Conservation (phyloP, 208 protist genomes). For the Naegleria fowleri region DNA sequence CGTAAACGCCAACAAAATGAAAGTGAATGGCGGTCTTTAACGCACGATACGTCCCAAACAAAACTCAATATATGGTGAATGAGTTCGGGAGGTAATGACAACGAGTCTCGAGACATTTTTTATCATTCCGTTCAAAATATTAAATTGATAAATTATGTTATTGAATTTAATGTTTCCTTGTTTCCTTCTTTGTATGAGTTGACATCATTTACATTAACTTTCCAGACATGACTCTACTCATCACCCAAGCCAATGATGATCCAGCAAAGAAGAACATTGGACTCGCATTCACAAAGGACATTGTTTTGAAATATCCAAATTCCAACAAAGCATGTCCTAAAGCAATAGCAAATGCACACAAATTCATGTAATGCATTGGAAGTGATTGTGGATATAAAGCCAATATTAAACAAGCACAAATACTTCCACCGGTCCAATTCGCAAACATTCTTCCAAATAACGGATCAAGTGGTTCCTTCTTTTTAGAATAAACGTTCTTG, state of each 20-base stretch:
- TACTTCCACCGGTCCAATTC: neutral
- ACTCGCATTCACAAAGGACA: neutral
- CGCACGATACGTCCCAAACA: too few relatives aligned
- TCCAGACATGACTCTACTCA: neutral
- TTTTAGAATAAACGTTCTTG: neutral
- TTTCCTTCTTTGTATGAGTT: too few relatives aligned
- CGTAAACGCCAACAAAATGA: too few relatives aligned
- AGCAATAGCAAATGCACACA: constrained; percentile 1
- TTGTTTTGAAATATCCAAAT: neutral
- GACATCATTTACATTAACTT: too few relatives aligned
- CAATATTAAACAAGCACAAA: neutral
- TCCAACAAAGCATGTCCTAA: neutral
- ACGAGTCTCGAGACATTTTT: too few relatives aligned
- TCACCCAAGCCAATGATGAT: neutral
- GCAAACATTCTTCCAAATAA: constrained; percentile 6
- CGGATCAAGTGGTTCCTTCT: neutral
- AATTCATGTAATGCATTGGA: constrained; percentile 13
- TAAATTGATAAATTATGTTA: too few relatives aligned
- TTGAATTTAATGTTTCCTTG: too few relatives aligned
- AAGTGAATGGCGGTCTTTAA: too few relatives aligned
- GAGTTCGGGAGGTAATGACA: too few relatives aligned
- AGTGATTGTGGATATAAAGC: neutral
- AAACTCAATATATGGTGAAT: too few relatives aligned
- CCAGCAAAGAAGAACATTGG: neutral
- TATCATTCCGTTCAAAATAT: too few relatives aligned